Conservation (phyloP, 345 rosid genomes). For the Dimocarpus longan region DNA sequence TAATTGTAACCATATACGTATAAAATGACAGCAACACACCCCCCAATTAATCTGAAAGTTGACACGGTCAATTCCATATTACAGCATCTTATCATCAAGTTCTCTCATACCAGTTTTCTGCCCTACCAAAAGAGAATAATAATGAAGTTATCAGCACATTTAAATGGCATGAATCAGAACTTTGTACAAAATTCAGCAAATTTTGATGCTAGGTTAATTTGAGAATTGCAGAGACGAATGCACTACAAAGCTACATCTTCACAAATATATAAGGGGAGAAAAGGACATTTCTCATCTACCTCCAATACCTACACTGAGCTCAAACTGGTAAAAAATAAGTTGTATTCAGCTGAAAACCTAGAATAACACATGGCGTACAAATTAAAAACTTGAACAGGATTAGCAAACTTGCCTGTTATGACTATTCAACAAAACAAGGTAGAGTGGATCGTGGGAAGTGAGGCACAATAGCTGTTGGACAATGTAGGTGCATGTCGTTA, state of each 20-base stretch:
- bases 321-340: too few species aligned
- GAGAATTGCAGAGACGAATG: not conserved
- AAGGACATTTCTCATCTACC: too few species aligned
- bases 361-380: not conserved
- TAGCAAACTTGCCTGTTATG: slow-evolving; percentile 47
- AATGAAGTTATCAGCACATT: not conserved
- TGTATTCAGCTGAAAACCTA: too few species aligned
- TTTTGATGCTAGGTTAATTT: not conserved
- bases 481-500: slow-evolving; percentile 63
- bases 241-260: not conserved
- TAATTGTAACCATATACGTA: not conserved
- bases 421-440: slow-evolving; percentile 55
- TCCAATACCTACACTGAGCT: too few species aligned
- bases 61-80: not conserved
- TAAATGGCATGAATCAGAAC: too few species aligned
- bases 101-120: slow-evolving; percentile 70
- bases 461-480: slow-evolving; percentile 61
- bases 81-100: slow-evolving; percentile 6
- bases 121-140: slow-evolving; percentile 51
- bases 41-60: not conserved
- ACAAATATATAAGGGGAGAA: too few species aligned
- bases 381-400: not conserved
- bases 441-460: slow-evolving; percentile 65
- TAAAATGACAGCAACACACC: not conserved
- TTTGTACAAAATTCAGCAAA: too few species aligned